Conservation (phyloP, 2,329 filamentous ascomycete genomes). For the Pseudocercospora ulei region DNA sequence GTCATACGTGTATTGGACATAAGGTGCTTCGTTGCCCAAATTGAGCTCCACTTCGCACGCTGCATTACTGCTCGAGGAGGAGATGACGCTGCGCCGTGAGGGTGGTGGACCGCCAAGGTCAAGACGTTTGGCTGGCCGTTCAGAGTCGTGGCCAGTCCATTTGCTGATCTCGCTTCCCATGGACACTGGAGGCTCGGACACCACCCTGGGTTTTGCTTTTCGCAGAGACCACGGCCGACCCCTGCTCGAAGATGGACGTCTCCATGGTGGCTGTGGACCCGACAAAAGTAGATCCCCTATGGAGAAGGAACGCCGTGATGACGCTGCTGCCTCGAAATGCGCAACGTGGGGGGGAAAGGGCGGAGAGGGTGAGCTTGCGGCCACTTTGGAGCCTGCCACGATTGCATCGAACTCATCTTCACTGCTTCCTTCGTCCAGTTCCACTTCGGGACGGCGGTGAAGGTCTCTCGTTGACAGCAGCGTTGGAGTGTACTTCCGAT, state of each 20-base stretch:
- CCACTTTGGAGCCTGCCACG: slow-evolving; percentile 11
- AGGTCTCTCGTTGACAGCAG: slow-evolving; percentile 30
- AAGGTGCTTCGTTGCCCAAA: slow-evolving; percentile 18
- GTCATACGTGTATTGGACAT: slow-evolving; percentile 16
- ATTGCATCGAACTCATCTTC: slow-evolving; percentile 17
- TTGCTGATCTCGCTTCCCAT: slow-evolving; percentile 36
- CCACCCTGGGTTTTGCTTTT: slow-evolving; percentile 23
- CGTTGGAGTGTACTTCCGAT: slow-evolving; percentile 32
- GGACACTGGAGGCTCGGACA: slow-evolving; percentile 31
- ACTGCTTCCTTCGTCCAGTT: slow-evolving; percentile 26
- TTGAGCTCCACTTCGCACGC: slow-evolving; percentile 24
- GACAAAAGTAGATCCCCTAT: slow-evolving; percentile 40
- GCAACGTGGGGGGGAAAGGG: slow-evolving; percentile 22
- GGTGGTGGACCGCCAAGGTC: slow-evolving; percentile 30
- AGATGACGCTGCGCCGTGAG: slow-evolving; percentile 26
- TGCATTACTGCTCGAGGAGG: slow-evolving; percentile 21
- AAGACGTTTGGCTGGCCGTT: slow-evolving; percentile 34
- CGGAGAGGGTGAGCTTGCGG: slow-evolving; percentile 26
- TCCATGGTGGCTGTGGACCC: slow-evolving; percentile 34
- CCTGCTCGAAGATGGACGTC: slow-evolving; percentile 34
- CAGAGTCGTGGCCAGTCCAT: slow-evolving; percentile 32
- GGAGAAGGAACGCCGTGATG: slow-evolving; percentile 44
- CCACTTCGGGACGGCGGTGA: slow-evolving; percentile 22
- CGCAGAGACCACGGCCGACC: slow-evolving; percentile 29
- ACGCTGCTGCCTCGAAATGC: slow-evolving; percentile 27